Percentiles rank a stretch among this genome's conserved stretches.
These are phyloP conservation scores for Myrmaecium sp. DNA, from an alignment of 2,329 filamentous ascomycete species.

Conservation along the genomic window DNA sequence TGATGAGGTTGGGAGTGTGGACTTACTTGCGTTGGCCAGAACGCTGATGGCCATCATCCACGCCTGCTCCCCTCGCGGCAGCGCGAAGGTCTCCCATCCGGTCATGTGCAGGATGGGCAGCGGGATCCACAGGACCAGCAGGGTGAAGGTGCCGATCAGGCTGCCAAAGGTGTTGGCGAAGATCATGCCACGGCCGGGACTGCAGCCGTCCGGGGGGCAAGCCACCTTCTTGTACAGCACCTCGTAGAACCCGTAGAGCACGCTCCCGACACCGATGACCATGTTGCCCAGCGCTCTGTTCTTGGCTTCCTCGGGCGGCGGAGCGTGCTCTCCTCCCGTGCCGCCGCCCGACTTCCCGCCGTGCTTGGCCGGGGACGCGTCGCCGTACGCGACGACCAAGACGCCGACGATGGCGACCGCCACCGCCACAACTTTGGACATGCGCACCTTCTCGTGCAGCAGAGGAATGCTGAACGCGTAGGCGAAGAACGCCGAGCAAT, in stretches of 20 bases:
- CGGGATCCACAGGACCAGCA: slow-evolving; percentile 81
- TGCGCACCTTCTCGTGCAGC: slow-evolving; percentile 64
- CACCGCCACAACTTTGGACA: slow-evolving; percentile 77
- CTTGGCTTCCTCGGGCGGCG: slow-evolving; percentile 36
- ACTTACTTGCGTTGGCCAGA: slow-evolving; percentile 62
- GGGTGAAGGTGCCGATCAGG: slow-evolving; percentile 71
- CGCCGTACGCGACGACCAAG: slow-evolving; percentile 88
- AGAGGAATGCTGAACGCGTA: slow-evolving; percentile 92
- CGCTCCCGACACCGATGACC: slow-evolving; percentile 76
- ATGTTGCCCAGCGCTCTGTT: slow-evolving; percentile 71
- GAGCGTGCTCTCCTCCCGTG: slow-evolving; percentile 28
- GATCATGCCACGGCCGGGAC: slow-evolving; percentile 75
- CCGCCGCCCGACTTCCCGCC: slow-evolving; percentile 38
- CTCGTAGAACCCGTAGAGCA: slow-evolving; percentile 93
- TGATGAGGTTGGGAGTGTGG: slow-evolving; percentile 1
- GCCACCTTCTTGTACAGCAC: slow-evolving; percentile 89
- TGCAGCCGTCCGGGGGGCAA: slow-evolving; percentile 80
- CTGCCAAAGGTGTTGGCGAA: slow-evolving; percentile 89
- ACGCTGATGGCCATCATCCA: slow-evolving; percentile 69
- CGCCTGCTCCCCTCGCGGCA: slow-evolving; percentile 62
- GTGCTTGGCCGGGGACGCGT: slow-evolving; percentile 38
- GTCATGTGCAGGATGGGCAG: slow-evolving; percentile 66
- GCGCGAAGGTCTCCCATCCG: slow-evolving; percentile 65
- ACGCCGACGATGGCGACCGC: slow-evolving; percentile 77
- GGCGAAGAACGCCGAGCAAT: slow-evolving; percentile 96